These are phyloP conservation scores for Dipodascus geniculatus DNA, from an alignment of 805 yeast species.

Conservation along the genomic window DNA sequence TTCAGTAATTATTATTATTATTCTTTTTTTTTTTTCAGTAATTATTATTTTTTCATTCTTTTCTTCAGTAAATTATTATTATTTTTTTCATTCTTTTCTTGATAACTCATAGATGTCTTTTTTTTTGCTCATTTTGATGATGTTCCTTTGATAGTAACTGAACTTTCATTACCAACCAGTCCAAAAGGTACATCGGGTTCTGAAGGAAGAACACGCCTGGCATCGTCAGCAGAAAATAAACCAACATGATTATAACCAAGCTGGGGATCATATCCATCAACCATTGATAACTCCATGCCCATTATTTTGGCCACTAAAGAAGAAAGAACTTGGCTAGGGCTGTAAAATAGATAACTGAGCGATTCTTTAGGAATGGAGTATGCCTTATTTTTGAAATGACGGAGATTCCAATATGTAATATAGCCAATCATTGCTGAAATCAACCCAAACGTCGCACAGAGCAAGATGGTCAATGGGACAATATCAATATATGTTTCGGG, in stretches of 20 bases:
- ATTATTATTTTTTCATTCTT: too few species aligned
- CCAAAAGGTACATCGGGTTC: conserved; percentile 1
- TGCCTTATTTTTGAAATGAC: not conserved
- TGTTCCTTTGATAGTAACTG: not conserved
- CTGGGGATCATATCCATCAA: not conserved
- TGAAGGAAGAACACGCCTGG: not conserved
- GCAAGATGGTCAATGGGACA: not conserved
- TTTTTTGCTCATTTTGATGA: not conserved
- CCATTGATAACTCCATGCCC: not conserved
- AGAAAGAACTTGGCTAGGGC: not conserved
- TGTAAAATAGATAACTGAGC: not conserved
- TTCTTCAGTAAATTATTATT: too few species aligned
- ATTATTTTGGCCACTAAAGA: not conserved
- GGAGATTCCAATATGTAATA: not conserved
- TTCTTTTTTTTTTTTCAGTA: not conserved
- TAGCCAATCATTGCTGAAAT: not conserved
- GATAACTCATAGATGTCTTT: not conserved
- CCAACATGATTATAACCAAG: not conserved
- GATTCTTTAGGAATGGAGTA: not conserved
- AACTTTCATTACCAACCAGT: not conserved
- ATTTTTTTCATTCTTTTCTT: not conserved
- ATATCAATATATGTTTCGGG: not conserved
- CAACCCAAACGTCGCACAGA: not conserved
- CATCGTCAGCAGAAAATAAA: not conserved
- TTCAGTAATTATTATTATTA: not conserved